Percentiles rank a stretch among this genome's conserved stretches.
Evolutionary conservation across 2,329 filamentous ascomycete species (phyloP).

Genomic region (Pestalotiopsis sp.): DNA sequence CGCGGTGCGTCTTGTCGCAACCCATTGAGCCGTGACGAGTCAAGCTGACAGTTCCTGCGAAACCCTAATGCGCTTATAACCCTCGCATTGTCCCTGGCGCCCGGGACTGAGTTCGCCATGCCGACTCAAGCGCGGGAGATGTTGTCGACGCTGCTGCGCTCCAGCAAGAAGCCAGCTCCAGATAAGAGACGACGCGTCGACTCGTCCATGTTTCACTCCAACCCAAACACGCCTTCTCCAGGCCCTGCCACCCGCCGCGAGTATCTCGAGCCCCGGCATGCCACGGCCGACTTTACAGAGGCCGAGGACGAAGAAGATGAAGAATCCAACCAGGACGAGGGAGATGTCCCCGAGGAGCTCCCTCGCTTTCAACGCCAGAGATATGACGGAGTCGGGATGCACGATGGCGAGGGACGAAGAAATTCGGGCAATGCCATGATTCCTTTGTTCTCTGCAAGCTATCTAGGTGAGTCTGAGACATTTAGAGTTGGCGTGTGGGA

Average conservation of each 20-base stretch:
- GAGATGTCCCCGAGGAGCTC: constrained; percentile 26
- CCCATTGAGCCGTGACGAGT: background rate
- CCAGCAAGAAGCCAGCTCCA: constrained; percentile 19
- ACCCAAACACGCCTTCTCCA: constrained; percentile 27
- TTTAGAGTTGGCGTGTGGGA: background rate
- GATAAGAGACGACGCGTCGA: constrained; percentile 22
- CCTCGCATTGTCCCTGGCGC: background rate
- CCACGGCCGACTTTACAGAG: constrained; percentile 67
- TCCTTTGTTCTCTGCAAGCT: constrained; percentile 78
- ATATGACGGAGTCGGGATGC: constrained; percentile 25
- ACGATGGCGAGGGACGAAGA: constrained; percentile 29
- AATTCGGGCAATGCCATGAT: constrained; percentile 43
- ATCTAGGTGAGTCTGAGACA: constrained; percentile 61
- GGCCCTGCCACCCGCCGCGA: constrained; percentile 28
- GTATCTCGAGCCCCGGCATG: constrained; percentile 48
- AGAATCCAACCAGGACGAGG: constrained; percentile 37
- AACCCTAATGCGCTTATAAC: constrained; percentile 10
- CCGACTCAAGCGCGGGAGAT: constrained; percentile 30
- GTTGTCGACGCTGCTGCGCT: constrained; percentile 31
- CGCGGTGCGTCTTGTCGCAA: constrained; percentile 2
- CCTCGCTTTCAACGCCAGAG: constrained; percentile 32
- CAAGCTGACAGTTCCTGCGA: background rate
- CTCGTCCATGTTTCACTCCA: constrained; percentile 23
- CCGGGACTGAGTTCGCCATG: constrained; percentile 23
- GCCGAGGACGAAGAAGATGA: constrained; percentile 57